Evolutionary conservation across 495 filamentous ascomycete genomes (phyloP).

Genomic region (Penicillium canariense): DNA sequence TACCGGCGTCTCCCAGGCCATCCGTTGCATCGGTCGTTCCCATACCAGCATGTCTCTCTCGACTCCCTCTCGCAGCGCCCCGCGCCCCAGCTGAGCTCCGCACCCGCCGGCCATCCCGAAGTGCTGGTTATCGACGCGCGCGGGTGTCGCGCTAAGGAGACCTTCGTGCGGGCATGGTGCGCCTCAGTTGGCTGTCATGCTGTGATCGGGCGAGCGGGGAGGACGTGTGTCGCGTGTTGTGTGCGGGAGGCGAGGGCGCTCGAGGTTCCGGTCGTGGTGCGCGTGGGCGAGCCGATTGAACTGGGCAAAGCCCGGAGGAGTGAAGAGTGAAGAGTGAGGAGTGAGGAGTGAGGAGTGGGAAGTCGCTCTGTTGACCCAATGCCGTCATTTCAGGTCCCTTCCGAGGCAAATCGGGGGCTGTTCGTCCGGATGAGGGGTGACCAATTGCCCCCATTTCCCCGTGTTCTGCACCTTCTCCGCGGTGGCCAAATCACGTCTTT

Average conservation of each 20-base stretch:
- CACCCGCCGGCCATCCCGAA: slow-evolving; percentile 29
- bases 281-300: slow-evolving; percentile 46
- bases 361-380: too few species aligned
- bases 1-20: slow-evolving; percentile 51
- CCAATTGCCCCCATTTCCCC: background rate
- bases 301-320: background rate
- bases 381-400: background rate
- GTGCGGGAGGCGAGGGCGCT: slow-evolving; percentile 68
- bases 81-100: slow-evolving; percentile 9
- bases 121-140: slow-evolving; percentile 49
- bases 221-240: slow-evolving; percentile 65
- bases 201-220: slow-evolving; percentile 60
- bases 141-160: slow-evolving; percentile 56
- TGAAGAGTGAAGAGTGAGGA: too few species aligned
- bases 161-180: slow-evolving; percentile 67
- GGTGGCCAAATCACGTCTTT: background rate
- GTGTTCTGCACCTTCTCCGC: background rate
- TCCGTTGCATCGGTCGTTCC: slow-evolving; percentile 60
- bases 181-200: slow-evolving; percentile 67
- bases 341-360: too few species aligned
- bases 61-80: slow-evolving; percentile 42
- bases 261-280: slow-evolving; percentile 62
- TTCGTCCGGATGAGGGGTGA: background rate
- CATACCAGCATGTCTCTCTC: slow-evolving; percentile 55
- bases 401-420: background rate